phyloP scores from a whole-genome alignment of 169 alveolate genomes.

The Eimeria necatrix region DNA sequence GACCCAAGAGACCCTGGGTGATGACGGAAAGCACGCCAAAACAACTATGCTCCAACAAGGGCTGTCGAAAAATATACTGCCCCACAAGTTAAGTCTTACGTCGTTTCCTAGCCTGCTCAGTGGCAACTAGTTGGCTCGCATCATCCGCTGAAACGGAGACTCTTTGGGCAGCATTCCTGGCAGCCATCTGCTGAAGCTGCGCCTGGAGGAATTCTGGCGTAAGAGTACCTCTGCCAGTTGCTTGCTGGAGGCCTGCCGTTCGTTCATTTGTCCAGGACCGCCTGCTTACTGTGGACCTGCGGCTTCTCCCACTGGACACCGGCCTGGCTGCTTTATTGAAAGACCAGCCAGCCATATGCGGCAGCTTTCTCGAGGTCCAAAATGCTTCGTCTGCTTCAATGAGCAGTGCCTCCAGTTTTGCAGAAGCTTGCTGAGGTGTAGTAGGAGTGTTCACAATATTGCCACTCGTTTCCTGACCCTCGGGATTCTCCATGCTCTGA shows the following conservation, averaged over 20 bases:
- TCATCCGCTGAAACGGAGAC: neutral
- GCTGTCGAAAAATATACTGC: too few relatives aligned
- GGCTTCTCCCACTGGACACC: neutral
- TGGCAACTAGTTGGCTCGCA: neutral
- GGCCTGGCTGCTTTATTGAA: neutral
- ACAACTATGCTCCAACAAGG: too few relatives aligned
- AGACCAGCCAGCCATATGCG: constrained; percentile 53
- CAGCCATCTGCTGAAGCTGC: constrained; percentile 25
- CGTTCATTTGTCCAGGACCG: neutral
- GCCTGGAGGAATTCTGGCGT: constrained; percentile 28
- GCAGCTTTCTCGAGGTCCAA: constrained; percentile 24
- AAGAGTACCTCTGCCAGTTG: neutral
- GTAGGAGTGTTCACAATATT: neutral
- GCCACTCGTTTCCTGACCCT: neutral
- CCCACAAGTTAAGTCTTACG: neutral
- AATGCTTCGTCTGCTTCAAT: constrained; percentile 47
- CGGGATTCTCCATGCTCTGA: neutral
- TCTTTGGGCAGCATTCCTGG: neutral
- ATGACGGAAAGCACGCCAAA: too few relatives aligned
- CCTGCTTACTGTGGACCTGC: neutral
- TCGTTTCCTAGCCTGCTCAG: neutral
- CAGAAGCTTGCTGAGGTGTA: constrained; percentile 6
- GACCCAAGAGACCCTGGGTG: too few relatives aligned
- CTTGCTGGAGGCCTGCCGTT: neutral
- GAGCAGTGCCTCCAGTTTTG: constrained; percentile 22